Conservation (phyloP, 768 basidiomycete species). For the Lactarius vividus region DNA sequence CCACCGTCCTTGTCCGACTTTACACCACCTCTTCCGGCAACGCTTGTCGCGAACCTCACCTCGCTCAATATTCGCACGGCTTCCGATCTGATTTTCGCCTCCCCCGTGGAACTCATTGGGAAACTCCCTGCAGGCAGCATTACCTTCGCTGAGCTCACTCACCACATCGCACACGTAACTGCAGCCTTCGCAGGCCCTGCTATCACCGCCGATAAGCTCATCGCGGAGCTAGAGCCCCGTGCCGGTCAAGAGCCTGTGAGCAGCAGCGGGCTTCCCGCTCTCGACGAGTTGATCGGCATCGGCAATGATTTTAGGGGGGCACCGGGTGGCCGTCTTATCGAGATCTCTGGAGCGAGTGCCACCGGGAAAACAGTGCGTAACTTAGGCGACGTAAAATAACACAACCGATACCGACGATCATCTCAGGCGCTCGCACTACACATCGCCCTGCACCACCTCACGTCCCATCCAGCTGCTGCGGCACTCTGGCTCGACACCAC, state of each 20-base stretch:
- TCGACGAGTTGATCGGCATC: slow-evolving; percentile 54
- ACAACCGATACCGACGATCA: slow-evolving; percentile 9
- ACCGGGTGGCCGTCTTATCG: slow-evolving; percentile 48
- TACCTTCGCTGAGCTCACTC: slow-evolving; percentile 20
- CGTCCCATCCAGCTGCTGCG: slow-evolving; percentile 35
- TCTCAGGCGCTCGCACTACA: slow-evolving; percentile 59
- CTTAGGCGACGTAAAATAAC: background rate
- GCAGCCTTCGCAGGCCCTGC: slow-evolving; percentile 10
- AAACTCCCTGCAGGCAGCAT: slow-evolving; percentile 22
- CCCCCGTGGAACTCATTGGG: slow-evolving; percentile 11
- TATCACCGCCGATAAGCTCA: slow-evolving; percentile 35
- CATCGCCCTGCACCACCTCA: slow-evolving; percentile 53
- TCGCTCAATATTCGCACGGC: slow-evolving; percentile 21
- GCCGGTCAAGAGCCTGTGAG: slow-evolving; percentile 31
- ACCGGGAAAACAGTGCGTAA: slow-evolving; percentile 67
- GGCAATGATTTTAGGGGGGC: slow-evolving; percentile 42
- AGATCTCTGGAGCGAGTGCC: slow-evolving; percentile 63
- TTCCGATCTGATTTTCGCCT: slow-evolving; percentile 20
- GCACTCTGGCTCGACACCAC: slow-evolving; percentile 72
- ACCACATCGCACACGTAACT: slow-evolving; percentile 21
- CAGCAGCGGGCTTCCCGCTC: slow-evolving; percentile 42
- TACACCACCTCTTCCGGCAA: slow-evolving; percentile 19
- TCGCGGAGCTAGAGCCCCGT: slow-evolving; percentile 29
- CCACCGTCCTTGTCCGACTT: slow-evolving; percentile 12
- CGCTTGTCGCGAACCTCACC: slow-evolving; percentile 16